These are phyloP conservation scores for Phytophthora pseudosyringae DNA, from an alignment of 352 stramenopile genomes.

Conservation along the genomic window DNA sequence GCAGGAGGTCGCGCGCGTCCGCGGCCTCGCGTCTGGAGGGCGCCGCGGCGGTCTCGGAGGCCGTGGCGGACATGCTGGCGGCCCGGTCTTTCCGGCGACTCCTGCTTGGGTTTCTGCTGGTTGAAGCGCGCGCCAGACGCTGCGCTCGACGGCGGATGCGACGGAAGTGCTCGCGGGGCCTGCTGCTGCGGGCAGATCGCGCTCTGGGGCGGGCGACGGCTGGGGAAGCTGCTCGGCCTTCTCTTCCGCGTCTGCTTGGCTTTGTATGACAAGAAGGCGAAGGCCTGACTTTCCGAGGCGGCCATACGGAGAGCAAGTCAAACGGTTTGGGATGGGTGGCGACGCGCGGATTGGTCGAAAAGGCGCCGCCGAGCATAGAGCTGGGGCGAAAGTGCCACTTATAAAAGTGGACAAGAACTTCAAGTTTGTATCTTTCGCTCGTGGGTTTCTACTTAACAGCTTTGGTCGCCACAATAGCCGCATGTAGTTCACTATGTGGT, in stretches of 20 bases:
- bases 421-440: too few relatives aligned
- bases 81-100: slow-evolving; percentile 5
- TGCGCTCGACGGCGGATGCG: slow-evolving; percentile 6
- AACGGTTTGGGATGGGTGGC: not conserved
- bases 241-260: slow-evolving; percentile 28
- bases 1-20: slow-evolving; percentile 30
- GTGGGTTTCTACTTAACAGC: too few relatives aligned
- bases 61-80: slow-evolving; percentile 7
- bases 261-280: slow-evolving; percentile 29
- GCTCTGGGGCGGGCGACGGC: slow-evolving; percentile 22
- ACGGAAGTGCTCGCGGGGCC: slow-evolving; percentile 6
- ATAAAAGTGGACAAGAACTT: not conserved
- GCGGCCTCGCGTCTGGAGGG: slow-evolving; percentile 12
- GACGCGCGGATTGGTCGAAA: slow-evolving; percentile 16
- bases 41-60: not conserved
- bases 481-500: too few relatives aligned
- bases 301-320: slow-evolving; percentile 14
- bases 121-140: slow-evolving; percentile 23
- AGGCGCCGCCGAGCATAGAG: slow-evolving; percentile 9
- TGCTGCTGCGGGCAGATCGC: slow-evolving; percentile 15
- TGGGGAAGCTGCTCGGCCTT: slow-evolving; percentile 13
- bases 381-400: not conserved
- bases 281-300: not conserved
- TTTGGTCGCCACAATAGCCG: too few relatives aligned
- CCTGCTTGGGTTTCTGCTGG: slow-evolving; percentile 12